Conservation (phyloP, 164 flowering plant species). For the Stephania japonica region DNA sequence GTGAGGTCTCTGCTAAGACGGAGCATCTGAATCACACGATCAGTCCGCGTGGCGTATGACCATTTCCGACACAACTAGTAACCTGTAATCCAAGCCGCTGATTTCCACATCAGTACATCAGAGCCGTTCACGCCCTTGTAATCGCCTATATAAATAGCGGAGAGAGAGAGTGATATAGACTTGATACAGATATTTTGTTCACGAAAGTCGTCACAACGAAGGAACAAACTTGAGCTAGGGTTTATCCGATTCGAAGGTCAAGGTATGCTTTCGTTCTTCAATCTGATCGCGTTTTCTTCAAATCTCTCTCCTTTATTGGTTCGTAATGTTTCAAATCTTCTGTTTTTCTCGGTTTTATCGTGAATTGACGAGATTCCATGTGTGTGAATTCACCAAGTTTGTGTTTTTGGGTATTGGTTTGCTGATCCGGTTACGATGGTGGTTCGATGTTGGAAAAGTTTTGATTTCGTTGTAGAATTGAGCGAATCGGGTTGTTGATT, state of each 20-base stretch:
- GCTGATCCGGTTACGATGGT: neutral
- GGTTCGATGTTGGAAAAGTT: neutral
- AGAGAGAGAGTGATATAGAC: neutral
- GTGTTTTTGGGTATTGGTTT: neutral
- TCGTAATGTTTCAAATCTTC: neutral
- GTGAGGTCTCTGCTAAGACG: neutral
- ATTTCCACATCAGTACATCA: neutral
- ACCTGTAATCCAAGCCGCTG: neutral
- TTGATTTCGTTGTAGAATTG: neutral
- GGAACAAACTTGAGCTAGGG: neutral
- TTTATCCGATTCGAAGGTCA: neutral
- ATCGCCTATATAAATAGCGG: slow-evolving; percentile 4
- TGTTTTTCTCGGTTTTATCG: neutral
- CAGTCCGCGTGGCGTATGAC: neutral
- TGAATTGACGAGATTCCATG: neutral
- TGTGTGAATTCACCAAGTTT: neutral
- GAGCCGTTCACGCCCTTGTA: neutral
- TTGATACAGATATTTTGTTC: too few relatives aligned
- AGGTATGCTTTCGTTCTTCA: neutral
- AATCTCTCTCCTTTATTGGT: neutral
- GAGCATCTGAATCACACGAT: neutral
- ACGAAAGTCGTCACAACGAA: neutral
- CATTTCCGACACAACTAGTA: neutral
- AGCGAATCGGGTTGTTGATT: neutral
- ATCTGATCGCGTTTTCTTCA: neutral